phyloP scores from a whole-genome alignment of 2,329 filamentous ascomycete species.

The Nemania bipapillata region DNA sequence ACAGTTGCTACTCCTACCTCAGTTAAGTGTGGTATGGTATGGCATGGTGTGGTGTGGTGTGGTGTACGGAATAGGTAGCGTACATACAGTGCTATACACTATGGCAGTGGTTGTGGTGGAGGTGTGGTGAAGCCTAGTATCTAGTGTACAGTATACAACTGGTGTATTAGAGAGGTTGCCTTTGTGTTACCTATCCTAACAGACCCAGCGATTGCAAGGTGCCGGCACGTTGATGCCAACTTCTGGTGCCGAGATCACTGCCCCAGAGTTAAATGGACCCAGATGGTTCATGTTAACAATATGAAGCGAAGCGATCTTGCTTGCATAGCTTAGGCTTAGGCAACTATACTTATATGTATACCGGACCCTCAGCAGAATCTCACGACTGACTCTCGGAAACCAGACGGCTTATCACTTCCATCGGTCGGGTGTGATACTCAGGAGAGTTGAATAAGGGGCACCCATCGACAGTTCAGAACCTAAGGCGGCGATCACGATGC shows the following conservation, averaged over 20 bases:
- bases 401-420: not conserved
- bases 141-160: not conserved
- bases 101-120: too few species aligned
- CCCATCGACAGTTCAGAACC: not conserved
- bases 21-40: too few species aligned
- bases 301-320: not conserved
- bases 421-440: not conserved
- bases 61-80: too few species aligned
- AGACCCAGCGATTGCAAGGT: not conserved
- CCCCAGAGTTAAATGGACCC: not conserved
- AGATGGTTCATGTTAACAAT: not conserved
- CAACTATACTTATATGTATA: not conserved
- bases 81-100: too few species aligned
- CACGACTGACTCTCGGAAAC: not conserved
- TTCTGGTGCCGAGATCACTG: slow-evolving; percentile 8
- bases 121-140: not conserved
- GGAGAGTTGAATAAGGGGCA: not conserved
- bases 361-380: not conserved
- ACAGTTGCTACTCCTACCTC: not conserved
- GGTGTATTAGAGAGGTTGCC: too few species aligned
- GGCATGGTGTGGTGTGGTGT: not conserved
- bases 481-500: not conserved
- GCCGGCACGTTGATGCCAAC: slow-evolving; percentile 4
- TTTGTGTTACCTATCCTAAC: not conserved
- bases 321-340: not conserved